Percentiles rank a stretch among this genome's conserved stretches.
phyloP scores from a whole-genome alignment of 2,329 filamentous ascomycete genomes.

The Paraconiothyrium brasiliense region DNA sequence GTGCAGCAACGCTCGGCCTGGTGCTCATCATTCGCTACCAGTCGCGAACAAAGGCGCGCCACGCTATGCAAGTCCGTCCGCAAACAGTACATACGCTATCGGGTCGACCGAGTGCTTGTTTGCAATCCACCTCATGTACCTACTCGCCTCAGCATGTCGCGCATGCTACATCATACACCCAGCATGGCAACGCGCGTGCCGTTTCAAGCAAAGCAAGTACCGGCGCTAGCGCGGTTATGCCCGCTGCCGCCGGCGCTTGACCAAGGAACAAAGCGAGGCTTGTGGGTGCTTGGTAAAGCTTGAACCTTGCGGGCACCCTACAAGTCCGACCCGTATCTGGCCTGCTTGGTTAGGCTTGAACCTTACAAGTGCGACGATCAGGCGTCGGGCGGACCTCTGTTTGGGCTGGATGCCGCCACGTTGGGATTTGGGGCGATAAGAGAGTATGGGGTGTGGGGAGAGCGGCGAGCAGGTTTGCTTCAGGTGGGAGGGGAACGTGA shows the following conservation, averaged over 20 bases:
- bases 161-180: not conserved
- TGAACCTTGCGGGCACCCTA: not conserved
- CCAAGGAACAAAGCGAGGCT: conserved; percentile 15
- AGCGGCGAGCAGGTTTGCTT: conserved; percentile 16
- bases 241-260: not conserved
- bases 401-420: not conserved
- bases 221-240: conserved; percentile 11
- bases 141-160: not conserved
- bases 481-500: not conserved
- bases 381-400: no score
- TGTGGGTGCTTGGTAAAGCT: conserved; percentile 18
- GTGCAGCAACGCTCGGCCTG: no score
- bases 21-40: no score
- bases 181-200: not conserved
- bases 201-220: conserved; percentile 3
- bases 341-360: not conserved
- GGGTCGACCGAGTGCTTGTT: not conserved
- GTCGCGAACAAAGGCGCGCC: not conserved
- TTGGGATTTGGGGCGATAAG: conserved; percentile 1
- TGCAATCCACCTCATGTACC: not conserved
- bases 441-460: not conserved
- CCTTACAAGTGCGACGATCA: not conserved
- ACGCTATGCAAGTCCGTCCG: not conserved
- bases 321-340: not conserved
- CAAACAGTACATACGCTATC: not conserved